A percentile compares a stretch with the other conserved stretches of the same genome.
Evolutionary conservation across 169 alveolate genomes (phyloP).

Genomic region (Eimeria nieschulzi): DNA sequence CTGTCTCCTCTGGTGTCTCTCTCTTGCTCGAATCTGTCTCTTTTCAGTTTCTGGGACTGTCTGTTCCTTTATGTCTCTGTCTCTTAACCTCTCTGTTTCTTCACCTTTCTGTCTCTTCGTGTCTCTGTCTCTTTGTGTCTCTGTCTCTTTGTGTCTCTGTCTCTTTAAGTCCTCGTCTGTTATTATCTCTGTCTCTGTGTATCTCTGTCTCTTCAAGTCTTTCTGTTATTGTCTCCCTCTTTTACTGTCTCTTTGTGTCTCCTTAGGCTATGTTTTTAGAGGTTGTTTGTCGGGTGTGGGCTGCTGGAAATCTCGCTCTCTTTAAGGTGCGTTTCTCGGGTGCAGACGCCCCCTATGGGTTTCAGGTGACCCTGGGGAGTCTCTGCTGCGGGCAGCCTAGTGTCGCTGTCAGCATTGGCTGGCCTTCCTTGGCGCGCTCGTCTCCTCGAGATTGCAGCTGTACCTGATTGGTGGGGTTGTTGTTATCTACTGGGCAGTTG

Average conservation of each 20-base stretch:
- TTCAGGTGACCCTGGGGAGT: too few relatives aligned
- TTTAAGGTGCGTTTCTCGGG: conserved; percentile 4
- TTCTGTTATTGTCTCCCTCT: background rate
- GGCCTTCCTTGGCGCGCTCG: too few relatives aligned
- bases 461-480: too few relatives aligned
- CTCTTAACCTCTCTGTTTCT: background rate
- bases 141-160: background rate
- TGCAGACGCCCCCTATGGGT: too few relatives aligned
- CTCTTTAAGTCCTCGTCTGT: background rate
- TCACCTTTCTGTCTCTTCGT: background rate
- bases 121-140: background rate
- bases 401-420: background rate
- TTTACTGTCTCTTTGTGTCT: background rate
- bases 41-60: background rate
- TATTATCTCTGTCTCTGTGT: too few relatives aligned
- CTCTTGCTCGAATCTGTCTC: background rate
- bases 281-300: background rate
- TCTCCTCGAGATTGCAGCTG: too few relatives aligned
- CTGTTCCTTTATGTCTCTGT: background rate
- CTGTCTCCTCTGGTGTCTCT: background rate
- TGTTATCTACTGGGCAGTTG: too few relatives aligned
- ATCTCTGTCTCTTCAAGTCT: background rate
- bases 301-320: background rate
- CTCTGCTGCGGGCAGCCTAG: conserved; percentile 17
- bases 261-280: conserved; percentile 63